A percentile compares a stretch with the other conserved stretches of the same genome.
phyloP scores from a whole-genome alignment of 164 flowering plant genomes.

The Warburgia ugandensis region DNA sequence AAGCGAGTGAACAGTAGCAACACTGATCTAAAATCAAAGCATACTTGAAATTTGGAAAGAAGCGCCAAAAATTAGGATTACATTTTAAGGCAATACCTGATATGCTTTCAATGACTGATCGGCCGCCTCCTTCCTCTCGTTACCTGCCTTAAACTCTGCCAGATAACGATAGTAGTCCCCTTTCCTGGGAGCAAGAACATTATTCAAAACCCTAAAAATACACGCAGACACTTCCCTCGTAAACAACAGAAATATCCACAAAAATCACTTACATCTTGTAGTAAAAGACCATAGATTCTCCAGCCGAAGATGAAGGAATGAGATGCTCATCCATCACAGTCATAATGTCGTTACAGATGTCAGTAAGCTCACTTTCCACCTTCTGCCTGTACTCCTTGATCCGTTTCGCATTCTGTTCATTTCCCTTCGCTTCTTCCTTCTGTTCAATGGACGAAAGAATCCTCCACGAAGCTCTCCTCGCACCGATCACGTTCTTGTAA shows the following conservation, averaged over 20 bases:
- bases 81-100: no score
- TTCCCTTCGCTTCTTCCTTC: conserved; percentile 55
- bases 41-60: no score
- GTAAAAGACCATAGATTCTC: conserved; percentile 57
- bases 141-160: conserved; percentile 33
- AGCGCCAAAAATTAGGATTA: no score
- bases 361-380: conserved; percentile 46
- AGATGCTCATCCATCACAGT: conserved; percentile 62
- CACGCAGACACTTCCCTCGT: no score
- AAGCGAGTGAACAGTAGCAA: no score
- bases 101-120: conserved; percentile 47
- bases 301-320: conserved; percentile 48
- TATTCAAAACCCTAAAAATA: no score
- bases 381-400: conserved; percentile 52
- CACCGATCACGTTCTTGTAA: conserved; percentile 59
- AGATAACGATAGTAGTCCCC: conserved; percentile 31
- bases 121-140: conserved; percentile 41
- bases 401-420: conserved; percentile 42
- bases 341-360: conserved; percentile 49
- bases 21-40: background rate
- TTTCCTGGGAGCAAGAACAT: conserved; percentile 29
- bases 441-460: conserved; percentile 61
- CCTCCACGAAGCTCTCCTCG: conserved; percentile 65
- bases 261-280: conserved; percentile 55
- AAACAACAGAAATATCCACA: no score